phyloP scores from a whole-genome alignment of 2,329 filamentous ascomycete genomes.

The Aureobasidium sp. region DNA sequence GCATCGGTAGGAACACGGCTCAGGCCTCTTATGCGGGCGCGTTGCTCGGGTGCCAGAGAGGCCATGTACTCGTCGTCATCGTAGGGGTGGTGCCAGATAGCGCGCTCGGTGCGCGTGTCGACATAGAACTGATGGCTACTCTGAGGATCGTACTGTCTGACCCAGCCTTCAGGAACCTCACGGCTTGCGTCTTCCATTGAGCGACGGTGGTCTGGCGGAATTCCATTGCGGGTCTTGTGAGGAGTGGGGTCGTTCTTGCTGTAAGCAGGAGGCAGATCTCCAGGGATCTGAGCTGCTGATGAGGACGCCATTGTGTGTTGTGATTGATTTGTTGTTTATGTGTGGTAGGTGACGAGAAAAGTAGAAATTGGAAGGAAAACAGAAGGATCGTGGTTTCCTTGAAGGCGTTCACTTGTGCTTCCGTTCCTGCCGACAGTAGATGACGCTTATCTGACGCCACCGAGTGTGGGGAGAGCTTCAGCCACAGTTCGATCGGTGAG shows the following conservation, averaged over 20 bases:
- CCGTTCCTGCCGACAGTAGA: background rate
- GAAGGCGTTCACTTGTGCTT: background rate
- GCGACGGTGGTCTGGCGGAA: constrained; percentile 43
- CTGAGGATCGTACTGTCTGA: constrained; percentile 46
- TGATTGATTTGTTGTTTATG: background rate
- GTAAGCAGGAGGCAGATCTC: constrained; percentile 6
- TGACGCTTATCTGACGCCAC: background rate
- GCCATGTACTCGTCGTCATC: constrained; percentile 48
- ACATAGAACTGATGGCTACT: constrained; percentile 55
- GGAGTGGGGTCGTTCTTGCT: background rate
- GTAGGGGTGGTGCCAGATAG: constrained; percentile 54
- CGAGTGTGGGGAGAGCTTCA: background rate
- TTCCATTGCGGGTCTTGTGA: constrained; percentile 37
- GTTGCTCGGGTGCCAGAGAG: constrained; percentile 40
- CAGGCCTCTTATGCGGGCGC: constrained; percentile 35
- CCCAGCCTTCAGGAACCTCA: constrained; percentile 47
- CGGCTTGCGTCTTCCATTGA: constrained; percentile 54
- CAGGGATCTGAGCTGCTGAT: background rate
- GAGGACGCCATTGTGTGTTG: background rate
- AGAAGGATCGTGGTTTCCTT: background rate
- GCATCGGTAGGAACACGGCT: constrained; percentile 22
- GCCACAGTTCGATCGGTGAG: background rate
- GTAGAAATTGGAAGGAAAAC: background rate
- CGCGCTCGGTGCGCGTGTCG: constrained; percentile 44
- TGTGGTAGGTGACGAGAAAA: background rate